These are phyloP conservation scores for Breviolum minutum DNA, from an alignment of 73 alveolate species.

Conservation along the genomic window DNA sequence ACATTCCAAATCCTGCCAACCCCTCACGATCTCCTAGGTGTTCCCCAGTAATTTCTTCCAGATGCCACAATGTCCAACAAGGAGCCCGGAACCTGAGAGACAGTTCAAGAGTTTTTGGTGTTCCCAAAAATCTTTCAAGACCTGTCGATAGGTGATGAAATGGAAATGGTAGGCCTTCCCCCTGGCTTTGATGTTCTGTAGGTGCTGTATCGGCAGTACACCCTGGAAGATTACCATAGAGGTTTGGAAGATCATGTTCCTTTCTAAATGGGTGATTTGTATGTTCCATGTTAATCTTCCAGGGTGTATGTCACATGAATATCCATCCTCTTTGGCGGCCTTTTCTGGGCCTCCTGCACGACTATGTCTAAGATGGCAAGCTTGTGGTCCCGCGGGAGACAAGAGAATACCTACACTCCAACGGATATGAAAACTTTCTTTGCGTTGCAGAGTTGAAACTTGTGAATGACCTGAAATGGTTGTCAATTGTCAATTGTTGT, in stretches of 20 bases:
- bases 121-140: not conserved
- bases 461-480: not conserved
- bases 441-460: not conserved
- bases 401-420: slow-evolving; percentile 40
- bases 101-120: not conserved
- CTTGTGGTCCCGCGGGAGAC: slow-evolving; percentile 94
- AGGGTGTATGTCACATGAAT: no score
- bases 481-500: not conserved
- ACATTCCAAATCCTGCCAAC: not conserved
- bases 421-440: no score
- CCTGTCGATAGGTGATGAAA: no score
- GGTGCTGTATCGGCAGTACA: no score
- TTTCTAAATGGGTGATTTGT: no score
- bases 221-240: no score
- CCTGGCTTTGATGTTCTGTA: no score
- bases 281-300: no score
- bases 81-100: slow-evolving; percentile 74
- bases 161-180: no score
- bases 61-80: slow-evolving; percentile 84
- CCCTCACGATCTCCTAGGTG: slow-evolving; percentile 17
- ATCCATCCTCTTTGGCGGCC: not conserved
- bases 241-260: no score
- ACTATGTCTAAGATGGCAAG: slow-evolving; percentile 81
- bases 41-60: slow-evolving; percentile 92
- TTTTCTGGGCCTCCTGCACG: slow-evolving; percentile 29